Conservation (phyloP, 495 filamentous ascomycete genomes). For the Chaetomium fimeti region DNA sequence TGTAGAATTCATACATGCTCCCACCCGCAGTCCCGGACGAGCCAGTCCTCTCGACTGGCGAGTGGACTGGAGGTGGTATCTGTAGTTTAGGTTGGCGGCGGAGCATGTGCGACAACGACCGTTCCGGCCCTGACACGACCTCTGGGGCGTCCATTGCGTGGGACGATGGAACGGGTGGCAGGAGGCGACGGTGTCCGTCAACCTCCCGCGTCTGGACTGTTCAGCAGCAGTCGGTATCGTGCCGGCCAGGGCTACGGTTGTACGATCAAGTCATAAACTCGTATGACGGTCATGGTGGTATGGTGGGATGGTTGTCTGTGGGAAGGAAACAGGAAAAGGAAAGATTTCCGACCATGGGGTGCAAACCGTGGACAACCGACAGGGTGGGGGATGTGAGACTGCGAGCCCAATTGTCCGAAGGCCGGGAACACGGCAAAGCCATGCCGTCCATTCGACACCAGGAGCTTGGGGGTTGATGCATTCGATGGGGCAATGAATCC, state of each 20-base stretch:
- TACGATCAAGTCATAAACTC: neutral
- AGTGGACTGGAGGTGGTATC: constrained; percentile 15
- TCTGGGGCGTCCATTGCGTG: constrained; percentile 15
- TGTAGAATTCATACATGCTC: constrained; percentile 14
- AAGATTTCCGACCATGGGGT: too few relatives aligned
- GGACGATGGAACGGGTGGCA: neutral
- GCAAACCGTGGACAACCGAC: neutral
- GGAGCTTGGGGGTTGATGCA: neutral
- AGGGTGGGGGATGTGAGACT: neutral
- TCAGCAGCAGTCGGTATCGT: neutral
- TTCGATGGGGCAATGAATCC: neutral
- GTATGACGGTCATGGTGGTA: neutral
- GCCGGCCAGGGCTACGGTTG: neutral
- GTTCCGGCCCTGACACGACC: constrained; percentile 9
- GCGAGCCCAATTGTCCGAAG: neutral
- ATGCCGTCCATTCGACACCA: constrained; percentile 11
- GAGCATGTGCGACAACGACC: constrained; percentile 19
- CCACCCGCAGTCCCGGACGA: neutral
- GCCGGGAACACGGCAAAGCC: neutral
- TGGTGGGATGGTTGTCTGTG: neutral
- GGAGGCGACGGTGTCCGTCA: constrained; percentile 10
- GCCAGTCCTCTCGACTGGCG: neutral
- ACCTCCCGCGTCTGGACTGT: constrained; percentile 6
- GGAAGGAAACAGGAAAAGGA: neutral
- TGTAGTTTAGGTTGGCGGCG: constrained; percentile 11